Conservation (phyloP, 179 eudicot genomes). For the Silene noctiflora region DNA sequence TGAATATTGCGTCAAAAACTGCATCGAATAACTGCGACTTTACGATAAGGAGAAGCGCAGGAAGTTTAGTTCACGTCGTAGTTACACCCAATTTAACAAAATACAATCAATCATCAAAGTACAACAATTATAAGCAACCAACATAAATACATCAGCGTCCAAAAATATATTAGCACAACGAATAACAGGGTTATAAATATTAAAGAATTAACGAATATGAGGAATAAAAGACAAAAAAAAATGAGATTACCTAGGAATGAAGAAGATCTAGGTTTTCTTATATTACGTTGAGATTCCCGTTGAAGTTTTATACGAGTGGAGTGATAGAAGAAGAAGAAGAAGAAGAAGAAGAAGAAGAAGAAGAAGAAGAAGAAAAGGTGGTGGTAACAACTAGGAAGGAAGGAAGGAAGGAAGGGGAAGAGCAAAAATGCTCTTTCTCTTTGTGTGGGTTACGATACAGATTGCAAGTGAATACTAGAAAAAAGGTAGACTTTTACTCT, state of each 20-base stretch:
- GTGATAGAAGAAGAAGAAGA: background rate
- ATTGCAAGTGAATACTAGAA: background rate
- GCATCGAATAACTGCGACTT: too few relatives aligned
- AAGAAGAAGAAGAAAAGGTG: background rate
- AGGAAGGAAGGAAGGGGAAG: background rate
- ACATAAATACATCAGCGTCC: too few relatives aligned
- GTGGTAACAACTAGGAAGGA: background rate
- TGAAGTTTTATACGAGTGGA: background rate
- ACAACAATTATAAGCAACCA: too few relatives aligned
- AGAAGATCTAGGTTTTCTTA: background rate
- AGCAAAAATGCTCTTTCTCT: background rate
- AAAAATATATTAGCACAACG: background rate
- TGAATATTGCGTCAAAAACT: too few relatives aligned
- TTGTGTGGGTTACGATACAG: background rate
- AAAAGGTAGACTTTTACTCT: too few relatives aligned
- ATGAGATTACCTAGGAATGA: background rate
- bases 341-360: too few relatives aligned
- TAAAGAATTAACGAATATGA: too few relatives aligned
- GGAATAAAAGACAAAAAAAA: too few relatives aligned
- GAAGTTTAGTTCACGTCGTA: too few relatives aligned
- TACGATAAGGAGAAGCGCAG: too few relatives aligned
- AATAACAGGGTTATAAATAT: background rate
- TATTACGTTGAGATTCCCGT: background rate
- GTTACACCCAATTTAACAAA: too few relatives aligned
- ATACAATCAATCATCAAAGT: too few relatives aligned